phyloP scores from a whole-genome alignment of 768 basidiomycete species.

The Suillus subaureus region DNA sequence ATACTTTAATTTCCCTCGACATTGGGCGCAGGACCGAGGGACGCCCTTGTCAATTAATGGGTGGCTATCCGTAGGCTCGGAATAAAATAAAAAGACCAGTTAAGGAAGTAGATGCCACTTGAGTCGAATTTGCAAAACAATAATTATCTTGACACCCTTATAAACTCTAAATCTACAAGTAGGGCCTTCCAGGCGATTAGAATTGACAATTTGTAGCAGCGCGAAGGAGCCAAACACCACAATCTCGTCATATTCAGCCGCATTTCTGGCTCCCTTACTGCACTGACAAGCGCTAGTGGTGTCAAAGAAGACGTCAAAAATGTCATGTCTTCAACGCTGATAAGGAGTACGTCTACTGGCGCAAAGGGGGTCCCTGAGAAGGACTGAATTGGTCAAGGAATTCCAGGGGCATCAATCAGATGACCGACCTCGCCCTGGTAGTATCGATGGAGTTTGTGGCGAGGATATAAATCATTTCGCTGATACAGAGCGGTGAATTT shows the following conservation, averaged over 20 bases:
- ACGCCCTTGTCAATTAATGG: not conserved
- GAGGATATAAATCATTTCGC: constrained; percentile 54
- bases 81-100: not conserved
- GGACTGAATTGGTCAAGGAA: constrained; percentile 47
- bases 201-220: not conserved
- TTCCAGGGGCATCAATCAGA: constrained; percentile 50
- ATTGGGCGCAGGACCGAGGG: not conserved
- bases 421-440: constrained; percentile 49
- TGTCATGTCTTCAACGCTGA: constrained; percentile 46
- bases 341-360: constrained; percentile 17
- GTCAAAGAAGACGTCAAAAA: constrained; percentile 36
- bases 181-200: no score
- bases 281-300: constrained; percentile 26
- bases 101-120: no score
- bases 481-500: constrained; percentile 49
- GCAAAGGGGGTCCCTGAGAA: constrained; percentile 33
- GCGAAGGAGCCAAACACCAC: constrained; percentile 16
- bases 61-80: not conserved
- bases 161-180: no score
- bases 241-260: constrained; percentile 46
- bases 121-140: not conserved
- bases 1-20: constrained; percentile 10
- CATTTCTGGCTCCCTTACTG: constrained; percentile 42
- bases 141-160: no score
- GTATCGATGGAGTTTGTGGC: constrained; percentile 56